Evolutionary conservation across 2,329 filamentous ascomycete genomes (phyloP).

Genomic region (Botrytis pseudocinerea): DNA sequence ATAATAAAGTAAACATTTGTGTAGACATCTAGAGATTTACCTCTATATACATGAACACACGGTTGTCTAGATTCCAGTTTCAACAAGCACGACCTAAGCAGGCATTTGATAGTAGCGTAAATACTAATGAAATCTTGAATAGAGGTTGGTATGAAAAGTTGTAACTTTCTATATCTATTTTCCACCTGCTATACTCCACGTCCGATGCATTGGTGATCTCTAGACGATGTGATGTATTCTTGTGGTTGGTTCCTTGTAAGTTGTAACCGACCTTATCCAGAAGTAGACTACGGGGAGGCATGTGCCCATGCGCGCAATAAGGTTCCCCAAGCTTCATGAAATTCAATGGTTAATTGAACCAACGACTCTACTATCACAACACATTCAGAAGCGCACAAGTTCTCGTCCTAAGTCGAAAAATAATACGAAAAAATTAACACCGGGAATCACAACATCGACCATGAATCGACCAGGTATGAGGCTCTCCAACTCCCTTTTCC

Average conservation of each 20-base stretch:
- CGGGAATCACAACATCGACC: conserved; percentile 22
- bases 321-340: conserved; percentile 24
- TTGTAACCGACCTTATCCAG: conserved; percentile 14
- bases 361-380: conserved; percentile 13
- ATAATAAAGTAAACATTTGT: background rate
- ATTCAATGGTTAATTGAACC: conserved; percentile 17
- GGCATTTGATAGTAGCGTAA: background rate
- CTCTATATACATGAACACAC: background rate
- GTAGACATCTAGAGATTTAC: background rate
- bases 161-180: background rate
- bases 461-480: conserved; percentile 43
- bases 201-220: background rate
- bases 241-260: background rate
- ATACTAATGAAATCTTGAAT: background rate
- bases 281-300: conserved; percentile 26
- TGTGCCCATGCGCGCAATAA: conserved; percentile 23
- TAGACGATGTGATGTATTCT: conserved; percentile 3
- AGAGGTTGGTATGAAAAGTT: background rate
- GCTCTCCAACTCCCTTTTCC: conserved; percentile 30
- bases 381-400: conserved; percentile 18
- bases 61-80: background rate
- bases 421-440: background rate
- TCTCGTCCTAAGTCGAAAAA: background rate
- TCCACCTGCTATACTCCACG: background rate
- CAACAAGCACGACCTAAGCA: background rate